Percentiles rank a stretch among this genome's conserved stretches.
Conservation (phyloP, 805 yeast genomes). For the Barnettozyma siamensis region DNA sequence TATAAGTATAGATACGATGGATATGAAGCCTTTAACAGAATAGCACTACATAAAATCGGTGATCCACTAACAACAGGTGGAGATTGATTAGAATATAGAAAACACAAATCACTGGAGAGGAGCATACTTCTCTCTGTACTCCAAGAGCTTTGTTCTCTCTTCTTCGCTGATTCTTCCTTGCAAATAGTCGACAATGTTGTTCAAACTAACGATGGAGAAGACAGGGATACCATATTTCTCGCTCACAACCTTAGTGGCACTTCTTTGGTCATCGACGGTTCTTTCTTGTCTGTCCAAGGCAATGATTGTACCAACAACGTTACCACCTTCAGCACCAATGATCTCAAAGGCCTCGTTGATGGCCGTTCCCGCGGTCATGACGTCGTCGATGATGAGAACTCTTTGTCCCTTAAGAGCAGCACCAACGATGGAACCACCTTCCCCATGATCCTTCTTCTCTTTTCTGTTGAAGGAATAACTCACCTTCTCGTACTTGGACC, state of each 20-base stretch:
- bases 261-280: constrained; percentile 58
- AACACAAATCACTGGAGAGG: constrained; percentile 12
- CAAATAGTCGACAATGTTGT: constrained; percentile 65
- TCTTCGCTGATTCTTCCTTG: constrained; percentile 49
- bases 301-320: constrained; percentile 76
- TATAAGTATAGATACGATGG: no score
- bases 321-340: constrained; percentile 63
- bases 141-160: constrained; percentile 51
- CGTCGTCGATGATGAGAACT: constrained; percentile 89
- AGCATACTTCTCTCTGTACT: constrained; percentile 42
- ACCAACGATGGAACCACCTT: constrained; percentile 95
- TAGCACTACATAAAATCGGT: no score
- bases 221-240: constrained; percentile 77
- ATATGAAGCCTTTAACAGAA: no score
- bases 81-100: no score
- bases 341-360: constrained; percentile 88
- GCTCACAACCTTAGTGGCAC: constrained; percentile 80
- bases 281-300: constrained; percentile 93
- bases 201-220: constrained; percentile 67
- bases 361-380: constrained; percentile 98
- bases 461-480: constrained; percentile 95
- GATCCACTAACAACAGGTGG: no score
- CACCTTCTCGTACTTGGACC: constrained; percentile 63
- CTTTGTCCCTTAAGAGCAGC: constrained; percentile 63
- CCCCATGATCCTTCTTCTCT: constrained; percentile 97